Percentiles rank a stretch among this genome's conserved stretches.
Evolutionary conservation across 345 rosid genomes (phyloP).

Genomic region (Capsella bursapastoris): DNA sequence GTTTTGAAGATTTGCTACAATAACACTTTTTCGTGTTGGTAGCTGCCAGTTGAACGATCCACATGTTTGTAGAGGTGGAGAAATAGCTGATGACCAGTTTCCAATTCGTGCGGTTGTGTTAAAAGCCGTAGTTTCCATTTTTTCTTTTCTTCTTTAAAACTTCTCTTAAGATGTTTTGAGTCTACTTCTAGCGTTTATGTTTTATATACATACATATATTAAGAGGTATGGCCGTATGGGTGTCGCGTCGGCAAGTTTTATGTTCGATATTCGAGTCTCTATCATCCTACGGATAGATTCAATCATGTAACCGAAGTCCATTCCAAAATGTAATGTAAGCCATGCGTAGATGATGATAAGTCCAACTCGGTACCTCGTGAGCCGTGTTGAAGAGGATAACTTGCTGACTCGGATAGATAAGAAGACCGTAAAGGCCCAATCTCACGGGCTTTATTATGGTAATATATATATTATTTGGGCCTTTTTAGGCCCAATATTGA

Average conservation of each 20-base stretch:
- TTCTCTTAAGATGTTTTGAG: constrained; percentile 8
- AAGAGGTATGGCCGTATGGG: not conserved
- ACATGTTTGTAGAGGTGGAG: constrained; percentile 13
- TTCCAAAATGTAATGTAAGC: constrained; percentile 27
- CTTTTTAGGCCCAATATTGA: constrained; percentile 16
- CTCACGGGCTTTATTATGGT: not conserved
- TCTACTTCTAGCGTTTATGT: not conserved
- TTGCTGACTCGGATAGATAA: constrained; percentile 43
- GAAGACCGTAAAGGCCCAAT: constrained; percentile 4
- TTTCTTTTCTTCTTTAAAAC: not conserved
- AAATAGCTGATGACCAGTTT: constrained; percentile 36
- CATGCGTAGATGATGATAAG: constrained; percentile 38
- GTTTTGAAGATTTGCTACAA: constrained; percentile 21
- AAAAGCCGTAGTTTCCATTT: constrained; percentile 29
- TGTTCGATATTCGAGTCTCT: constrained; percentile 12
- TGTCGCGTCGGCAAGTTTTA: constrained; percentile 44
- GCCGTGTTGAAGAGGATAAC: constrained; percentile 40
- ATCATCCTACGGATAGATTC: constrained; percentile 7
- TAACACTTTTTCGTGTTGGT: constrained; percentile 20
- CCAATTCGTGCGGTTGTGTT: constrained; percentile 28
- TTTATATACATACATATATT: constrained; percentile 1
- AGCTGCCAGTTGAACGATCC: constrained; percentile 18
- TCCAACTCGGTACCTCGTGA: constrained; percentile 42
- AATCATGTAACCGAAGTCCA: not conserved
- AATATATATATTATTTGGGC: not conserved